Evolutionary conservation across 768 basidiomycete species (phyloP).

Genomic region (Kwoniella shandongensis): DNA sequence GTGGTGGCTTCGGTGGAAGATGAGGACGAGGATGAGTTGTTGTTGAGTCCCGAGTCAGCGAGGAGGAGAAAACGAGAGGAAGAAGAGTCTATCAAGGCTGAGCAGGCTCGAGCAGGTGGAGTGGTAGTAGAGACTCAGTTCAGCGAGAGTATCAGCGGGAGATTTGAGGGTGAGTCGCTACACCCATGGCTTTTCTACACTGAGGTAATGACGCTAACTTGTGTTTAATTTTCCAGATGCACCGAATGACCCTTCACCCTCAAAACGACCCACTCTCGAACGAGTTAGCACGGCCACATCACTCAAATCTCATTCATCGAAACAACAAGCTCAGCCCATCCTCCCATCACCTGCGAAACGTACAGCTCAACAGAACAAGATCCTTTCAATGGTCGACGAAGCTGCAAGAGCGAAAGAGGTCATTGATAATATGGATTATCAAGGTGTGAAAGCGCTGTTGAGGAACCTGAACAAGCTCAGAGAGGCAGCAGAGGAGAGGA

Average conservation of each 20-base stretch:
- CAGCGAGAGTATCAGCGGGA: slow-evolving; percentile 22
- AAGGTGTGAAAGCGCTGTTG: slow-evolving; percentile 31
- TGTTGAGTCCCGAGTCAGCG: slow-evolving; percentile 35
- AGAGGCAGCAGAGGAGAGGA: slow-evolving; percentile 30
- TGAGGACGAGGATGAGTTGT: slow-evolving; percentile 33
- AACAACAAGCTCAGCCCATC: background rate
- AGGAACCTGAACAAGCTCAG: slow-evolving; percentile 32
- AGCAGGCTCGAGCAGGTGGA: background rate
- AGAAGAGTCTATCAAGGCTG: slow-evolving; percentile 17
- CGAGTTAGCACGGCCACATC: background rate
- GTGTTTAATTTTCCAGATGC: slow-evolving; percentile 24
- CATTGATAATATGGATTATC: slow-evolving; percentile 37
- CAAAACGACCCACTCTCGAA: background rate
- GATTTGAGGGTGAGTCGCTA: slow-evolving; percentile 31
- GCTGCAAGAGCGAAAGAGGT: slow-evolving; percentile 25
- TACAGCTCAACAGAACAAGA: slow-evolving; percentile 26
- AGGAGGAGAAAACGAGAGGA: slow-evolving; percentile 27
- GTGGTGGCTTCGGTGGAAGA: slow-evolving; percentile 1
- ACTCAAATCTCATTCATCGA: background rate
- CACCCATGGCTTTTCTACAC: too few species aligned
- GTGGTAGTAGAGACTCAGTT: background rate
- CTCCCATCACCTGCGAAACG: slow-evolving; percentile 12
- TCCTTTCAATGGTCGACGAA: slow-evolving; percentile 36
- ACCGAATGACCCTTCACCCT: slow-evolving; percentile 14
- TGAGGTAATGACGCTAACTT: too few species aligned